Percentiles rank a stretch among this genome's conserved stretches.
phyloP scores from a whole-genome alignment of 2,329 filamentous ascomycete species.

The Trichoderma breve region DNA sequence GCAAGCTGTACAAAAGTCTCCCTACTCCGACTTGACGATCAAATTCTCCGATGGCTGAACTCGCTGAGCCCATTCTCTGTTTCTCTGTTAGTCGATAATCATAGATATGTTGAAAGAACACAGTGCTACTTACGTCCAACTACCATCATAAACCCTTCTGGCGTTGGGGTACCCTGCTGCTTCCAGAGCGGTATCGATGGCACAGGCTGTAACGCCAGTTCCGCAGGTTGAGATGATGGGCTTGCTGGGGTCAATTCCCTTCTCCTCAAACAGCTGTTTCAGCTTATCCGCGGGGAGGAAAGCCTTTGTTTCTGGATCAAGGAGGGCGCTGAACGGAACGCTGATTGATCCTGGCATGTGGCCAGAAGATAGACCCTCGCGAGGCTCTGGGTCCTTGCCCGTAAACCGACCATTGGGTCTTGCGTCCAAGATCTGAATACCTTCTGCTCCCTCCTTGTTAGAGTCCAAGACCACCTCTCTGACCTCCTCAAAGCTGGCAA shows the following conservation, averaged over 20 bases:
- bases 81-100: neutral
- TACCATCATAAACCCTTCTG: slow-evolving; percentile 86
- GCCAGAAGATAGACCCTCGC: slow-evolving; percentile 80
- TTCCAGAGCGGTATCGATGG: slow-evolving; percentile 82
- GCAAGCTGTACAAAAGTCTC: slow-evolving; percentile 7
- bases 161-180: slow-evolving; percentile 70
- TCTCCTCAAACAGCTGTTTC: slow-evolving; percentile 71
- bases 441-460: slow-evolving; percentile 79
- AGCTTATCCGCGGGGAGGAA: slow-evolving; percentile 72
- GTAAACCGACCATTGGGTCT: slow-evolving; percentile 75
- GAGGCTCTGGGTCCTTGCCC: slow-evolving; percentile 80
- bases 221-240: slow-evolving; percentile 88
- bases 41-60: slow-evolving; percentile 60
- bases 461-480: slow-evolving; percentile 71
- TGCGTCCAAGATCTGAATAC: slow-evolving; percentile 86
- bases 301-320: slow-evolving; percentile 81
- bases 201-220: slow-evolving; percentile 88
- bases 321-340: slow-evolving; percentile 73
- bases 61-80: slow-evolving; percentile 66
- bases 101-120: too few species aligned
- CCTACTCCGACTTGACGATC: slow-evolving; percentile 52
- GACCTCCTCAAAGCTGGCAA: slow-evolving; percentile 80
- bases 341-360: slow-evolving; percentile 89
- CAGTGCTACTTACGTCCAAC: slow-evolving; percentile 78
- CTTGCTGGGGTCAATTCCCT: slow-evolving; percentile 73